phyloP scores from a whole-genome alignment of 2,329 filamentous ascomycete species.

The Talaromyces sp. region DNA sequence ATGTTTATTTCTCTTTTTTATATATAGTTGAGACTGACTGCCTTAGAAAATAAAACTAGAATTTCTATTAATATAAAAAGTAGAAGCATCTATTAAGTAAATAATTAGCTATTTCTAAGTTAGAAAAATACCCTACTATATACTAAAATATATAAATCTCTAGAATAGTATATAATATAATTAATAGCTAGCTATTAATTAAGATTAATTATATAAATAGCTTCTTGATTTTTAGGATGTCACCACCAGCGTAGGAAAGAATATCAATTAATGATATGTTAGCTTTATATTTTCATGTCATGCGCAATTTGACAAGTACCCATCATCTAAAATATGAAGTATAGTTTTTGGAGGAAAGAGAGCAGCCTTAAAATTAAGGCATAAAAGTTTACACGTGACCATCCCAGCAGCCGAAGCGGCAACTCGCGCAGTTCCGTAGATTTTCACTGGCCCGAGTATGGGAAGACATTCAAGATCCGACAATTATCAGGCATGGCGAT shows the following conservation, averaged over 20 bases:
- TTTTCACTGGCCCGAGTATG: constrained; percentile 32
- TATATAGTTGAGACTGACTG: no score
- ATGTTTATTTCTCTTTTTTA: no score
- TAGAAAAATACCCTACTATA: no score
- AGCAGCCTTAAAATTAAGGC: background rate
- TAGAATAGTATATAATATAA: no score
- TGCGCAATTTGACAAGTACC: background rate
- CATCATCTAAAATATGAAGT: background rate
- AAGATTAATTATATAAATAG: no score
- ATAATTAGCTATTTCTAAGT: no score
- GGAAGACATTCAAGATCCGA: background rate
- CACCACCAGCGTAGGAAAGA: background rate
- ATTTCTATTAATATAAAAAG: no score
- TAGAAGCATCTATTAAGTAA: no score
- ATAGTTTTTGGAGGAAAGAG: background rate
- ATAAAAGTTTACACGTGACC: constrained; percentile 26
- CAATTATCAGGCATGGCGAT: background rate
- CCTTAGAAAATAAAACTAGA: no score
- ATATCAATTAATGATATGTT: background rate
- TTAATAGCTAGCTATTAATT: no score
- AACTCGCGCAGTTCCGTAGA: constrained; percentile 26
- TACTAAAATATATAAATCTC: no score
- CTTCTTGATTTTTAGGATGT: no score
- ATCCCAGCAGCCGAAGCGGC: constrained; percentile 26
- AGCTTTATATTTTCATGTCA: background rate